phyloP scores from a whole-genome alignment of 352 stramenopile genomes.

The Phytophthora macrochlamydospora region DNA sequence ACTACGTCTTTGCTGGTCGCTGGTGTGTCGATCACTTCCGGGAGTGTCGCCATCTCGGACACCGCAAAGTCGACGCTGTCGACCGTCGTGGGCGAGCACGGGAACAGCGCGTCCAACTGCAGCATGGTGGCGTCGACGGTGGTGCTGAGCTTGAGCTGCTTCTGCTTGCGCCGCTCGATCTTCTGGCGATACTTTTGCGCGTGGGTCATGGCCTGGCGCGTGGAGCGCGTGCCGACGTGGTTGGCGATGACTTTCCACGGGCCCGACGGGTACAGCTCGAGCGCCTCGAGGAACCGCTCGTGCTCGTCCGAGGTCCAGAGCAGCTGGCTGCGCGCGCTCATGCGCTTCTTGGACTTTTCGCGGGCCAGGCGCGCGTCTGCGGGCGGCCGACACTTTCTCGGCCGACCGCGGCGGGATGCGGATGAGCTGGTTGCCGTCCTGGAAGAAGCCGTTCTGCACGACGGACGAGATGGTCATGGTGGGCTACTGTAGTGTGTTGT shows the following conservation, averaged over 20 bases:
- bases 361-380: conserved; percentile 17
- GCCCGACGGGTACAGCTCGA: conserved; percentile 35
- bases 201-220: conserved; percentile 46
- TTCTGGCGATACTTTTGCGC: conserved; percentile 47
- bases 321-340: conserved; percentile 21
- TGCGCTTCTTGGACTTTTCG: conserved; percentile 4
- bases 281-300: conserved; percentile 40
- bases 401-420: conserved; percentile 22
- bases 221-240: conserved; percentile 28
- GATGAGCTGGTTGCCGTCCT: conserved; percentile 26
- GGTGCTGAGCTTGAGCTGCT: conserved; percentile 13
- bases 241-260: conserved; percentile 36
- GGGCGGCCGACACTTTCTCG: conserved; percentile 3
- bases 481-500: not conserved
- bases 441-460: conserved; percentile 24
- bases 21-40: not conserved
- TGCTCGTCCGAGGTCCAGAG: conserved; percentile 45
- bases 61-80: conserved; percentile 8
- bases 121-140: not conserved
- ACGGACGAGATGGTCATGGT: conserved; percentile 27
- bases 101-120: conserved; percentile 15
- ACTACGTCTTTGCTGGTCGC: not conserved
- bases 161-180: conserved; percentile 23
- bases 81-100: conserved; percentile 18
- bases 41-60: too few species aligned